Base-by-base conservation (phyloP, 2,329 filamentous ascomycete genomes). In the Pseudogymnoascus sp. region DNA sequence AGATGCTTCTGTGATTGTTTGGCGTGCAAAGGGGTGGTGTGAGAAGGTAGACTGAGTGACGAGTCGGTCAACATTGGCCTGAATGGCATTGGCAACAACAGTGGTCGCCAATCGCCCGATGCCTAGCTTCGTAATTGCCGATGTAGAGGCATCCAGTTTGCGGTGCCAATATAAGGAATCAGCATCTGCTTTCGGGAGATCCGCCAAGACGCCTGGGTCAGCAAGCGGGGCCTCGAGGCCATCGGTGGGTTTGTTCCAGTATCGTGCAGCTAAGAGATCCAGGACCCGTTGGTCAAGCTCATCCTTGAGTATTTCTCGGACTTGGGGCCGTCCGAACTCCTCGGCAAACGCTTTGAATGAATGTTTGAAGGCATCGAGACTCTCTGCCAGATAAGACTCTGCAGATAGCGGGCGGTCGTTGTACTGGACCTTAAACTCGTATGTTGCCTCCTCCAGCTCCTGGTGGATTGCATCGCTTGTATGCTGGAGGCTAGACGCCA, bases 381-480 rank as follows among this genome's bases (percentile, higher is more conserved):
- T 96, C 74, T 97, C 94, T 1, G 94, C 94, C 38, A 99, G 83
- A 72, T 99, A 99, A 3, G 93, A 96, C 72, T 99, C 94, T 1
- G 94, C 94, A 58, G 91, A 96, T 36, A 99, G 79, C 1, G 93
- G 91, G 6, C 94, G 86, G 72, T 99, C 94, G 70, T 99, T 99
- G 77, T 99, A 99, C 74, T 99, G 95, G 4, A 99, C 94, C 74
- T 99, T 99, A 81, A 96, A 99, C 74, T 99, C 93, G 71, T 99
- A 99, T 0, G 90, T 93, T 2, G 94, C 92, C 75, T 99, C 94
- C 70, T 97, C 93, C 0, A 99, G 84, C 73, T 99, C 94, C 72
- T 96, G 91, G 64, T 88, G 88, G 66, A 99, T 97, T 8, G 92
- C 91, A 71, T 97, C 91, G 68, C 89, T 90, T 3, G 94, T 99